These are phyloP conservation scores for Discostella pseudostelligera DNA, from an alignment of 108 stramenopile species.

Conservation along the genomic window DNA sequence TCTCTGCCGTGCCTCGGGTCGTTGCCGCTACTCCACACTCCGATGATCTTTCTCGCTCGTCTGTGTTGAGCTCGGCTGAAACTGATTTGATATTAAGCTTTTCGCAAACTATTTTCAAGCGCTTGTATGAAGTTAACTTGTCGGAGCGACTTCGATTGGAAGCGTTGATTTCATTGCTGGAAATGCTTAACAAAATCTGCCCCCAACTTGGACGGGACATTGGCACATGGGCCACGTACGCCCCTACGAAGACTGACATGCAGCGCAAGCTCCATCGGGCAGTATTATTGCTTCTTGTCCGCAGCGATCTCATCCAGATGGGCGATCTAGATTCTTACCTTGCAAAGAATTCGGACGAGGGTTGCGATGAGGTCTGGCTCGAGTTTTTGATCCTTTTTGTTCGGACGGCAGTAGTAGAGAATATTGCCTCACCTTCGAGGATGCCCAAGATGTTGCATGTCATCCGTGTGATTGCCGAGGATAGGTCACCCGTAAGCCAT, in stretches of 20 bases:
- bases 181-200: conserved; percentile 78
- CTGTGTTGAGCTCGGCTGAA: conserved; percentile 54
- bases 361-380: conserved; percentile 84
- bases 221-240: conserved; percentile 91
- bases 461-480: conserved; percentile 81
- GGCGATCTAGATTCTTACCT: conserved; percentile 86
- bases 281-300: conserved; percentile 85
- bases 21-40: conserved; percentile 49
- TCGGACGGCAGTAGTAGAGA: conserved; percentile 78
- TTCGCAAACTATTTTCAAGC: conserved; percentile 95
- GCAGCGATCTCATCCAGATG: conserved; percentile 76
- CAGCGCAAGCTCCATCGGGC: conserved; percentile 91
- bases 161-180: conserved; percentile 82
- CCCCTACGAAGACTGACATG: conserved; percentile 81
- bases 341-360: conserved; percentile 79
- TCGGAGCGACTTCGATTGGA: conserved; percentile 88
- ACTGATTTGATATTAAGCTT: conserved; percentile 90
- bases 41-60: conserved; percentile 46
- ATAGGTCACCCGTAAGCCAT: conserved; percentile 63
- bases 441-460: conserved; percentile 85
- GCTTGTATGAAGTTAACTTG: conserved; percentile 90
- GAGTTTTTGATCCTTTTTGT: conserved; percentile 90
- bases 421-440: conserved; percentile 71
- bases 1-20: conserved; percentile 84
- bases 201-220: conserved; percentile 87